A percentile compares a stretch with the other conserved stretches of the same genome.
Evolutionary conservation across 495 filamentous ascomycete species (phyloP).

Genomic region (Lentithecium fluviatile): DNA sequence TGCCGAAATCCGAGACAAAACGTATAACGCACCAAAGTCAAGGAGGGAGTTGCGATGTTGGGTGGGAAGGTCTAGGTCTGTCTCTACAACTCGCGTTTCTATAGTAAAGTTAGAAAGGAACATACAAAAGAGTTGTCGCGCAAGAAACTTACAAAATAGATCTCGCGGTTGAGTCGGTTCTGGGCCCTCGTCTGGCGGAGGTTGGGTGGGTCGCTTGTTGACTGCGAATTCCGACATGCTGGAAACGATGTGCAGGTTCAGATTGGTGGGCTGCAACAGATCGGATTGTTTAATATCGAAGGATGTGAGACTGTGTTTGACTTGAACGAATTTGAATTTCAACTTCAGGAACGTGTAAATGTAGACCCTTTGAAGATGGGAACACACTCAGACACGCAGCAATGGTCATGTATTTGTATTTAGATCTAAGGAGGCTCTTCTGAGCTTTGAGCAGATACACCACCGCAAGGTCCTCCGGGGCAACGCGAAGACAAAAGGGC

Average conservation of each 20-base stretch:
- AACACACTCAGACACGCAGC: too few species aligned
- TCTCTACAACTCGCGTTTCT: not conserved
- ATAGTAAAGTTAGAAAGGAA: not conserved
- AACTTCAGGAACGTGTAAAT: too few species aligned
- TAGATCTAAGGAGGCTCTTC: not conserved
- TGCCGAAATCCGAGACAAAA: constrained; percentile 15
- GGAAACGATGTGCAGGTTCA: too few species aligned
- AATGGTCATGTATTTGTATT: constrained; percentile 15
- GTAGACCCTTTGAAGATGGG: too few species aligned
- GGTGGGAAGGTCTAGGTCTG: not conserved
- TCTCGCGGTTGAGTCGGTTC: not conserved
- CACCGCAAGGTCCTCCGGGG: constrained; percentile 9
- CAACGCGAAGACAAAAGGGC: constrained; percentile 23
- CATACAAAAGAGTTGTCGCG: not conserved
- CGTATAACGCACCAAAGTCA: not conserved
- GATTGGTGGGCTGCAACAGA: too few species aligned
- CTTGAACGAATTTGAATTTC: too few species aligned
- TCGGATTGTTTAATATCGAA: too few species aligned
- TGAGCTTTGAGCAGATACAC: constrained; percentile 1
- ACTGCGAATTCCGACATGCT: too few species aligned
- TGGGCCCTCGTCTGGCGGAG: not conserved
- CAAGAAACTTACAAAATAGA: not conserved
- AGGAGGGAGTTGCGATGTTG: not conserved
- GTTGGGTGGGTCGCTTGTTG: not conserved
- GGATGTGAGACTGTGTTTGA: too few species aligned